Evolutionary conservation across 75 land plant species (phyloP), one percentile per base, ranked within the genome.

Genomic region (Cryptomeria japonica): DNA sequence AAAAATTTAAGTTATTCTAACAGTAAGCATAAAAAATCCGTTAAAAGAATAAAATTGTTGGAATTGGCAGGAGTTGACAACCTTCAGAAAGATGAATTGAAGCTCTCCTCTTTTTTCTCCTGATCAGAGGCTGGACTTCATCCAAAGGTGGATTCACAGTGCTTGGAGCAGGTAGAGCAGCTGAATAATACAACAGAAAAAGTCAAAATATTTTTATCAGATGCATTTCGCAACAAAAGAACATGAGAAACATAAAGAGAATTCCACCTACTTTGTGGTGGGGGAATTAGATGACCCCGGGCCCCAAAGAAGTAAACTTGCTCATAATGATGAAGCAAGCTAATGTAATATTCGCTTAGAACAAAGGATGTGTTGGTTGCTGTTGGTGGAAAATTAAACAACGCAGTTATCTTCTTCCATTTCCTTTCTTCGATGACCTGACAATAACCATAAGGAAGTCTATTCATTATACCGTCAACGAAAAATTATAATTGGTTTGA

Each of bases 321-420:
- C 39, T 91, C 92, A 78, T 90, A 91, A 46, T 88, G 86, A 80
- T 92, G 87, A n/a, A 92, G 90, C 47, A 89, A 80, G 79, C 85
- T 87, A 19, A 88, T 87, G 73, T 92, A 92, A 49, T 87, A 87
- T 82, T 87, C 89, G 32, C 92, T 47, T 87, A 92, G 49, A 2
- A 92, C 84, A 88, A 85, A 91, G 19, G 92, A 92, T 31, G 92
- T 90, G 86, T 85, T 92, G 51, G 92, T 91, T 22, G 76, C 84
- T 0, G 92, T 92, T 19, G 84, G 13, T 36, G 92, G 92, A 41
- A 91, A 92, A 55, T 87, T 89, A 82, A 92, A 92, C 2, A 80
- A 87, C 25, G 87, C 76, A 34, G 86, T 87, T 34, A 92, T 89
- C 9, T 92, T 92, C 64, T 83, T 85, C 93, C 93, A 92, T 78